Percentiles rank a stretch among this genome's conserved stretches.
Evolutionary conservation across 2,329 filamentous ascomycete species (phyloP).

Genomic region (Pyricularia sp.): DNA sequence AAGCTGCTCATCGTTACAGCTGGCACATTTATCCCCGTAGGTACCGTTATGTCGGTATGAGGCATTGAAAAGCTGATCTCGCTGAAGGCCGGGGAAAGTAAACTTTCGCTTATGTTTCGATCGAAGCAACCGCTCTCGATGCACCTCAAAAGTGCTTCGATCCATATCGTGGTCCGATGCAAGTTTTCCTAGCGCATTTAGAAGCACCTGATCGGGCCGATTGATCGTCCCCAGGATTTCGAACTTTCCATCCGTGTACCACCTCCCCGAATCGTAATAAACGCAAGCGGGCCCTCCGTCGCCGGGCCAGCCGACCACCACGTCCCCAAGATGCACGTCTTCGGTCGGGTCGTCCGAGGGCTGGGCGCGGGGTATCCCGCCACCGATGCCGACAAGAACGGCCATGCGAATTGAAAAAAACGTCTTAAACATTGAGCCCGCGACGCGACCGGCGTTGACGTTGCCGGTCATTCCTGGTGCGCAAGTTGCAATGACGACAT

Average conservation of each 20-base stretch:
- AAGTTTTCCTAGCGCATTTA: conserved; percentile 1
- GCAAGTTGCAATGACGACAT: not conserved
- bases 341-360: not conserved
- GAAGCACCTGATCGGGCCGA: not conserved
- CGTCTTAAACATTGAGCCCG: conserved; percentile 9
- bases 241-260: not conserved
- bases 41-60: not conserved
- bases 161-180: conserved; percentile 1
- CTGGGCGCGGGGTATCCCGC: conserved; percentile 5
- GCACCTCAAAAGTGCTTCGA: too few species aligned
- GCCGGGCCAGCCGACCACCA: conserved; percentile 7
- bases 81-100: not conserved
- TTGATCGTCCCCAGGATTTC: not conserved
- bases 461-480: too few species aligned
- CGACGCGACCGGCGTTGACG: not conserved
- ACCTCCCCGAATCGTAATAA: conserved; percentile 17
- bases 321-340: conserved; percentile 8
- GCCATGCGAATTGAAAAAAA: conserved; percentile 11
- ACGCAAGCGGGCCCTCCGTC: conserved; percentile 6
- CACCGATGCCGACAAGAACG: conserved; percentile 9
- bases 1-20: not conserved
- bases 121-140: not conserved
- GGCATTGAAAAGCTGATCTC: not conserved
- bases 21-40: not conserved
- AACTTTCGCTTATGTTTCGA: not conserved